Conservation (phyloP, 805 yeast species). For the Maudiozyma pseudohumilis region DNA sequence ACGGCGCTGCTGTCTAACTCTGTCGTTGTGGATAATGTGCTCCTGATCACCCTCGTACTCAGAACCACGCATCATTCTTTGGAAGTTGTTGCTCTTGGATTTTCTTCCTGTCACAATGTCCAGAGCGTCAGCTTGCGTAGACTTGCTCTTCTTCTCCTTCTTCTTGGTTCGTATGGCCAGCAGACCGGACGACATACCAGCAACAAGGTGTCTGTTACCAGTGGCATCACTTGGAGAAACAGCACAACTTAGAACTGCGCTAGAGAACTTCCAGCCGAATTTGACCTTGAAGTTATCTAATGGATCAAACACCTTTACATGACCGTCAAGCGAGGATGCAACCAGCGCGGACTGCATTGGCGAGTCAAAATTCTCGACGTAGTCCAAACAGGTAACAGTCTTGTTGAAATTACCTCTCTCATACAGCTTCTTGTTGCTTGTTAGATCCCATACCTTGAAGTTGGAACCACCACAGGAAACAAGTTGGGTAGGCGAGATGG, state of each 20-base stretch:
- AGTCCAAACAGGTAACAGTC: constrained; percentile 70
- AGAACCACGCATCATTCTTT: constrained; percentile 80
- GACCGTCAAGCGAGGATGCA: constrained; percentile 95
- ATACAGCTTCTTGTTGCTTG: constrained; percentile 54
- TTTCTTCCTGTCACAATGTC: neutral
- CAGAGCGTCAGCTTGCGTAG: constrained; percentile 1
- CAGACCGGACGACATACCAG: constrained; percentile 85
- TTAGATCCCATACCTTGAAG: constrained; percentile 86
- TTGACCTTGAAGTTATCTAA: constrained; percentile 74
- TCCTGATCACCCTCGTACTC: constrained; percentile 89
- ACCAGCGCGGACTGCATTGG: constrained; percentile 43
- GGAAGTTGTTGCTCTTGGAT: constrained; percentile 47
- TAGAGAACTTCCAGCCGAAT: constrained; percentile 96
- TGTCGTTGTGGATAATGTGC: constrained; percentile 55
- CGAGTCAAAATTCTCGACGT: constrained; percentile 24
- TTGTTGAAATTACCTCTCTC: constrained; percentile 84
- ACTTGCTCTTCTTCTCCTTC: constrained; percentile 35
- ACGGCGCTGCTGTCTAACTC: constrained; percentile 46
- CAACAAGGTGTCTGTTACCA: constrained; percentile 67
- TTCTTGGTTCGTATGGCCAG: constrained; percentile 82
- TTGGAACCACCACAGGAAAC: constrained; percentile 75
- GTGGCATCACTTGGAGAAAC: constrained; percentile 56
- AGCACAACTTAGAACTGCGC: constrained; percentile 83
- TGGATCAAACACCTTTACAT: constrained; percentile 87
- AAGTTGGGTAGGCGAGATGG: constrained; percentile 61